These are phyloP conservation scores for Hirschioporus abietinus DNA, from an alignment of 768 basidiomycete genomes.

Conservation along the genomic window DNA sequence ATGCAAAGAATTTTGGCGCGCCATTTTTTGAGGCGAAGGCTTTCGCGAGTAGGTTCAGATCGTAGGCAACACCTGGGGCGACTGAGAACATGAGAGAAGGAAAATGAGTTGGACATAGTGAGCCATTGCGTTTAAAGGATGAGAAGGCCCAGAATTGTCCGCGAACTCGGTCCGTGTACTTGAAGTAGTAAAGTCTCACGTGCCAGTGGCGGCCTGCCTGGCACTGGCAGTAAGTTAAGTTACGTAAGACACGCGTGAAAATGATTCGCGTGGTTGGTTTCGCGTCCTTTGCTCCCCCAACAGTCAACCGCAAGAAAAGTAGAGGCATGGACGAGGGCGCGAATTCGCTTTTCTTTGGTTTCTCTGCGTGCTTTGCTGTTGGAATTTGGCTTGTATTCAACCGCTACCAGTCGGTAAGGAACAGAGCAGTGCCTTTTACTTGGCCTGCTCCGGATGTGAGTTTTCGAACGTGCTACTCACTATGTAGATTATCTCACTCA, in stretches of 20 bases:
- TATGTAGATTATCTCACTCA: constrained; percentile 15
- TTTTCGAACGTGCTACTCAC: constrained; percentile 16
- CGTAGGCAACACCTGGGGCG: neutral
- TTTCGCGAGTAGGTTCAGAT: neutral
- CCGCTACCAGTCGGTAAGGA: constrained; percentile 69
- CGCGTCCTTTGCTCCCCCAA: neutral
- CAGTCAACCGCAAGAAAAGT: neutral
- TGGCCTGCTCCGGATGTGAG: constrained; percentile 53
- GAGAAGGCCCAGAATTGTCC: neutral
- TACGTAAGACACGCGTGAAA: neutral
- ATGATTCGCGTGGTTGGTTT: neutral
- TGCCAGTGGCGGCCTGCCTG: neutral
- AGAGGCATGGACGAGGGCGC: neutral
- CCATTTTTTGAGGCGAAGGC: neutral
- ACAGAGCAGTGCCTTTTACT: constrained; percentile 66
- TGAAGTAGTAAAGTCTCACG: neutral
- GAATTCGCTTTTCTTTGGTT: constrained; percentile 61
- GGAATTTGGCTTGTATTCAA: constrained; percentile 77
- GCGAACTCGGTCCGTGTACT: neutral
- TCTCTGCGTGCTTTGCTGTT: constrained; percentile 63
- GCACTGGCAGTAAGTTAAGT: neutral
- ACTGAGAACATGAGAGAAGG: neutral
- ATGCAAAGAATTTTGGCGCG: neutral
- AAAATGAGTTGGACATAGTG: neutral
- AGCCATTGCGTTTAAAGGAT: neutral